These are phyloP conservation scores for Cenchrus fungigraminus DNA, from an alignment of 176 grass and related monocot species.

Conservation along the genomic window DNA sequence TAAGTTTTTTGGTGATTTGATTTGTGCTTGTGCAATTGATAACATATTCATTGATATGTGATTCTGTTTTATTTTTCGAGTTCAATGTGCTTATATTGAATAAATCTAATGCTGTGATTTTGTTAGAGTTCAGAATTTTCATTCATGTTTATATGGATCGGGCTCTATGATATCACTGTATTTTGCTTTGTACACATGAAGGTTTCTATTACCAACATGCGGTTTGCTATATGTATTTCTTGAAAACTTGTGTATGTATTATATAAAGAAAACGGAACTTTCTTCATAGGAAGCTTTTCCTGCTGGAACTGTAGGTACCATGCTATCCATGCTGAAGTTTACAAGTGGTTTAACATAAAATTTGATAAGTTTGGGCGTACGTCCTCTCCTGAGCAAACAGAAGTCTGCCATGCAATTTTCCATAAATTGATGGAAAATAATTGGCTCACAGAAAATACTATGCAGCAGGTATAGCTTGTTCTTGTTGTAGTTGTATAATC, in stretches of 20 bases:
- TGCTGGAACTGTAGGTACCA: slow-evolving; percentile 67
- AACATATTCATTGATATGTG: neutral
- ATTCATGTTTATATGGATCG: neutral
- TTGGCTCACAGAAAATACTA: slow-evolving; percentile 94
- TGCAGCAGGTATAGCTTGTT: slow-evolving; percentile 80
- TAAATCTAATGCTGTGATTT: neutral
- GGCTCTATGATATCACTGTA: neutral
- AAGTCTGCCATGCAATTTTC: slow-evolving; percentile 91
- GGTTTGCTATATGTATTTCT: neutral
- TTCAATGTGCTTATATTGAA: neutral
- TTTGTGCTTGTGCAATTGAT: neutral
- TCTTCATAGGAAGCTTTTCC: slow-evolving; percentile 22
- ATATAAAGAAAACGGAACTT: slow-evolving; percentile 11
- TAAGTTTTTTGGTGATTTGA: neutral
- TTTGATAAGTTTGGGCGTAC: slow-evolving; percentile 97
- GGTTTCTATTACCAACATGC: slow-evolving; percentile 22
- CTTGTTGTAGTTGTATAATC: neutral
- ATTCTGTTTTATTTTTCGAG: neutral
- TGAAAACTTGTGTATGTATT: neutral
- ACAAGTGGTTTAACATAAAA: slow-evolving; percentile 97
- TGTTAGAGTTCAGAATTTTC: neutral
- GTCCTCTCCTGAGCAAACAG: slow-evolving; percentile 80
- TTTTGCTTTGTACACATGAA: slow-evolving; percentile 2
- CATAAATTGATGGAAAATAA: slow-evolving; percentile 91
- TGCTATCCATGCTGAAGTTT: slow-evolving; percentile 84